Base-by-base conservation (phyloP, 129 eudicot species). In the Chrysanthemum makinoi region DNA sequence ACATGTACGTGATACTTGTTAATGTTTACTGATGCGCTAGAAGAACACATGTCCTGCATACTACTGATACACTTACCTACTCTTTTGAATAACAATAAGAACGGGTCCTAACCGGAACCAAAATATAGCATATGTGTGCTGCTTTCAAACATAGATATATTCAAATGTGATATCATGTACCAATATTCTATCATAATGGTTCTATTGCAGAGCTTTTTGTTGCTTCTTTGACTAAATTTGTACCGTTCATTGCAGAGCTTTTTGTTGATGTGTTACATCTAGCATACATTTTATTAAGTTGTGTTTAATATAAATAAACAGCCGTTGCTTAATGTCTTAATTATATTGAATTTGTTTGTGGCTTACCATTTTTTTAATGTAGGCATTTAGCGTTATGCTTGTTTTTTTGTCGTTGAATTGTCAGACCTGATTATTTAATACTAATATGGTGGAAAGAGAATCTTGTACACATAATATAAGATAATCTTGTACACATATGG, bases 161-260 rank as follows among this genome's bases (percentile, higher is more conserved):
- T 62, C n/a, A 69, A 71, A 63, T 68, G 17, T 61, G 82, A 72
- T 77, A 72, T 74, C 67, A 82, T 69, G 9, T 51, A 48, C 70
- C 62, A 28, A 12, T 77, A 82, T 53, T 82, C 63, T 52, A 74
- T 64, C 30, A 8, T 46, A 68, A 35, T 60, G 39, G 30, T 58
- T 58, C 62, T 70, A 51, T n/a, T n/a, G n/a, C n/a, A n/a, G n/a
- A n/a, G n/a, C n/a, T n/a, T n/a, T n/a, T n/a, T n/a, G 61, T 67
- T 24, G 67, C 58, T 73, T 82, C 16, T 68, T 70, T 83, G 53
- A 73, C 76, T 58, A 35, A 20, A 56, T 64, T 61, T 61, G 14
- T 44, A 35, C 55, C 54, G 24, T 69, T 63, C 48, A 24, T 56
- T 49, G 65, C 26, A 76, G 44, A 33, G 0, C 67, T 59, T 52